A percentile compares a stretch with the other conserved stretches of the same genome.
Evolutionary conservation across 169 alveolate species (phyloP).

Genomic region (Cryptosporidium tyzzeri): DNA sequence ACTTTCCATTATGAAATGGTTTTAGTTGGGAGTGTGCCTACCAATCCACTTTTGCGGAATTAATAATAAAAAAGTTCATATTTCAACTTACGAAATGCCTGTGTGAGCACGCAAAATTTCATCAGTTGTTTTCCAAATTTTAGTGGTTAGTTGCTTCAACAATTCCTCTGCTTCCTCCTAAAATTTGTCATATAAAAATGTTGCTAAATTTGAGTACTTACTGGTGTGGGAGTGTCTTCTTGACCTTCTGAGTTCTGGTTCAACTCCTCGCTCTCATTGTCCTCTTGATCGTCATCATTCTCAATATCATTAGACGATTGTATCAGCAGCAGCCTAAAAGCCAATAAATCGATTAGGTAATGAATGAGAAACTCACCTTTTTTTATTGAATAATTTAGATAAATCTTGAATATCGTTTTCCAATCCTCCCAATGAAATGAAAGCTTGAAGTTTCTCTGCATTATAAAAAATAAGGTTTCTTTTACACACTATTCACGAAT

Average conservation of each 20-base stretch:
- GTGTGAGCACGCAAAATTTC: constrained; percentile 75
- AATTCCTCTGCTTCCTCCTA: constrained; percentile 71
- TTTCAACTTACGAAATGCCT: constrained; percentile 67
- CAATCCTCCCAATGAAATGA: constrained; percentile 56
- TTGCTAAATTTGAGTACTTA: constrained; percentile 25
- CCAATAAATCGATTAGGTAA: not conserved
- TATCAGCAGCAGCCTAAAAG: constrained; percentile 7
- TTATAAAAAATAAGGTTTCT: not conserved
- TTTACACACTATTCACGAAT: too few species aligned
- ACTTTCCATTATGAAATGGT: constrained; percentile 21
- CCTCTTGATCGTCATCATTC: not conserved
- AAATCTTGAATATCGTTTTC: constrained; percentile 43
- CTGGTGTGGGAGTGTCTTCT: constrained; percentile 58
- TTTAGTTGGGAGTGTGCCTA: constrained; percentile 61
- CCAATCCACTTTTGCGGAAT: constrained; percentile 51
- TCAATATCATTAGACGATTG: constrained; percentile 18
- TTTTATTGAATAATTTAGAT: constrained; percentile 3
- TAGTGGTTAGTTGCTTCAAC: constrained; percentile 35
- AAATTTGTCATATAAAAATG: not conserved
- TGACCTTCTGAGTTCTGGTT: not conserved
- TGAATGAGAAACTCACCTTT: constrained; percentile 28
- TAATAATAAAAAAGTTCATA: not conserved
- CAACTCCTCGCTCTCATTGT: constrained; percentile 1
- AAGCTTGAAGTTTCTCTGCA: constrained; percentile 55
- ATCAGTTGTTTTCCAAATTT: constrained; percentile 71